These are phyloP conservation scores for Mycena vitilis DNA, from an alignment of 768 basidiomycete genomes.

Conservation along the genomic window DNA sequence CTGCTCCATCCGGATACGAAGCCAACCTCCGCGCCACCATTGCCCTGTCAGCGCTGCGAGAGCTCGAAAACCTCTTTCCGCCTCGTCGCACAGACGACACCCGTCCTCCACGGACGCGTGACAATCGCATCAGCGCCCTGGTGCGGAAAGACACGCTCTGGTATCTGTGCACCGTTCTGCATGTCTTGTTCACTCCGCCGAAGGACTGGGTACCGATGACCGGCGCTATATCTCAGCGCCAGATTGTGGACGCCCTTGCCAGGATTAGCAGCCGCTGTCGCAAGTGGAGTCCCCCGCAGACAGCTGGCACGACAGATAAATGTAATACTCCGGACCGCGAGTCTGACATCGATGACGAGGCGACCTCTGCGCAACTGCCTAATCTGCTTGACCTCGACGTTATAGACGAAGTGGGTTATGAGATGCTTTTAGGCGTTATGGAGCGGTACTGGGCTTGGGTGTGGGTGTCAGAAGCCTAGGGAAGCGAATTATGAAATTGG, in stretches of 20 bases:
- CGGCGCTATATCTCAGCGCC: conserved; percentile 18
- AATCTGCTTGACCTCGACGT: conserved; percentile 33
- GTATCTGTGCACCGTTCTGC: conserved; percentile 63
- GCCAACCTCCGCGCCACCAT: conserved; percentile 43
- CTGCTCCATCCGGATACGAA: conserved; percentile 33
- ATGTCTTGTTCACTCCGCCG: conserved; percentile 44
- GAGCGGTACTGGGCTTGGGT: conserved; percentile 49
- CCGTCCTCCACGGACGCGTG: conserved; percentile 23
- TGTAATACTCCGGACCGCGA: conserved; percentile 26
- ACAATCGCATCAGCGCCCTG: conserved; percentile 50
- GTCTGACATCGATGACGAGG: conserved; percentile 25
- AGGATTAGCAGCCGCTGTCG: conserved; percentile 31
- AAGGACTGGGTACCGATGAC: conserved; percentile 10
- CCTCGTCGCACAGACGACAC: conserved; percentile 21
- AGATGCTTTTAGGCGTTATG: conserved; percentile 53
- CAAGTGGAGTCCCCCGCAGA: not conserved
- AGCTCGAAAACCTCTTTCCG: conserved; percentile 49
- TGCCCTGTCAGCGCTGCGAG: conserved; percentile 52
- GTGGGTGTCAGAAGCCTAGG: conserved; percentile 20
- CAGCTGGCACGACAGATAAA: conserved; percentile 26
- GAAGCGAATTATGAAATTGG: not conserved
- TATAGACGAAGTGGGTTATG: conserved; percentile 52
- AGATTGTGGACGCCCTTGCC: conserved; percentile 26
- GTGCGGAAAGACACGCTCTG: conserved; percentile 62
- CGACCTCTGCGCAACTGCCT: conserved; percentile 14